Evolutionary conservation across 2,329 filamentous ascomycete species (phyloP), one percentile per base, ranked within the genome.

Genomic region (Metarhizium humberi): DNA sequence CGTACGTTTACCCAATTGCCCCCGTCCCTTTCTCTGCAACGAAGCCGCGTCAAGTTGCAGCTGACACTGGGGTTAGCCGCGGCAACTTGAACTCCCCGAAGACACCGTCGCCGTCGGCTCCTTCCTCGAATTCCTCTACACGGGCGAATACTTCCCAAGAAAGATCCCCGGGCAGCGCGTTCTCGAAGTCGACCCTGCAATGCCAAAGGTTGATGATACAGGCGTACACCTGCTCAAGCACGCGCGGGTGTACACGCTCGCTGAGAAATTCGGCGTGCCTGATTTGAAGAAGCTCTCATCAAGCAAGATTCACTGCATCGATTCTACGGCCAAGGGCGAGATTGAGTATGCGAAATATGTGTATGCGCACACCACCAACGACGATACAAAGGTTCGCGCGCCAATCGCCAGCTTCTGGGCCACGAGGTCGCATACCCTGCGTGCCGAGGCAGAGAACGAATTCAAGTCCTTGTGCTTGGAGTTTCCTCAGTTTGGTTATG

Each of bases 331-430:
- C 40, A 87, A 86, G 73, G 92, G 90, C 69, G 92, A 96, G 76
- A 92, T 96, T 66, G 84, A 86, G 30, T 96, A 96, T 71, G 92
- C 92, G 8, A 84, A 90, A 68, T 96, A 91, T 73, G 88, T 95
- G 36, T 96, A 96, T 75, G 83, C 82, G 58, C 83, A 90, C 72
- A 94, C 88, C 11, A 71, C 73, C 54, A 71, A 78, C 51, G 82
- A 87, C 58, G 90, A 95, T 70, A 75, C 72, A 13, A 82, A 81
- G 3, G 90, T 95, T 63, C 84, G 91, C 62, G 87, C 83, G 60
- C 90, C 91, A 1, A 84, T 96, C 52, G 90, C 89, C n/a, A 87
- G 86, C 54, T 95, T 95, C 76, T 96, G 91, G 91, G 90, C 90
- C 6, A 86, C 82, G 50, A 79, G 88, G 58, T 86, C 82, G 57